These are phyloP conservation scores for Penicillium paxilli DNA, from an alignment of 495 filamentous ascomycete species.

Conservation along the genomic window DNA sequence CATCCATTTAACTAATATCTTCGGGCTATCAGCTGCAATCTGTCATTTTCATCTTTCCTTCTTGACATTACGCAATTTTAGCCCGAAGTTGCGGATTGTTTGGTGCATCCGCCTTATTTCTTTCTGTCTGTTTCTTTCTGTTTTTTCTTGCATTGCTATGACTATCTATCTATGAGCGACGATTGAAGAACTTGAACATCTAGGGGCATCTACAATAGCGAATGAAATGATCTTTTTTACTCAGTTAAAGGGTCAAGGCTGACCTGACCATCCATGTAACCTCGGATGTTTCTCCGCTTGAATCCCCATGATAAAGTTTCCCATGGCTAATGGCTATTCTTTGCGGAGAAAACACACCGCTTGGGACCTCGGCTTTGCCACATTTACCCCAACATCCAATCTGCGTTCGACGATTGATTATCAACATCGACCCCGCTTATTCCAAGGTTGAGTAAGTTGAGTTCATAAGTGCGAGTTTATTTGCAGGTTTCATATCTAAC, in stretches of 20 bases:
- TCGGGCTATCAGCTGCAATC: not conserved
- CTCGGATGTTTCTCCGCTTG: not conserved
- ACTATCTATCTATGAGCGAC: not conserved
- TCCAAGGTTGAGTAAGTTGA: too few relatives aligned
- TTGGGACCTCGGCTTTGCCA: constrained; percentile 7
- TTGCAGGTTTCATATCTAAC: too few relatives aligned
- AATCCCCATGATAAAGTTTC: not conserved
- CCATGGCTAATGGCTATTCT: too few relatives aligned
- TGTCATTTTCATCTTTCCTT: not conserved
- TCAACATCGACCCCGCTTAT: constrained; percentile 1
- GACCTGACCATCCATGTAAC: not conserved
- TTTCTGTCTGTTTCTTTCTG: not conserved
- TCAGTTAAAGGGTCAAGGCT: too few relatives aligned
- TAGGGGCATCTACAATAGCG: not conserved
- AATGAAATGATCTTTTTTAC: not conserved
- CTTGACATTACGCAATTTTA: not conserved
- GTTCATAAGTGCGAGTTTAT: too few relatives aligned
- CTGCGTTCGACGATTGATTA: not conserved
- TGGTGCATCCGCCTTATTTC: not conserved
- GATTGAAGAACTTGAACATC: too few relatives aligned
- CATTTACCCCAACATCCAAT: constrained; percentile 4
- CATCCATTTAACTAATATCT: not conserved
- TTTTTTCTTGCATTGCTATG: not conserved
- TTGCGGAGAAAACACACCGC: not conserved
- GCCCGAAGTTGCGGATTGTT: not conserved